Percentiles rank a stretch among this genome's conserved stretches.
Conservation (phyloP, 441 rosid species). For the Syzygium syzygioides region DNA sequence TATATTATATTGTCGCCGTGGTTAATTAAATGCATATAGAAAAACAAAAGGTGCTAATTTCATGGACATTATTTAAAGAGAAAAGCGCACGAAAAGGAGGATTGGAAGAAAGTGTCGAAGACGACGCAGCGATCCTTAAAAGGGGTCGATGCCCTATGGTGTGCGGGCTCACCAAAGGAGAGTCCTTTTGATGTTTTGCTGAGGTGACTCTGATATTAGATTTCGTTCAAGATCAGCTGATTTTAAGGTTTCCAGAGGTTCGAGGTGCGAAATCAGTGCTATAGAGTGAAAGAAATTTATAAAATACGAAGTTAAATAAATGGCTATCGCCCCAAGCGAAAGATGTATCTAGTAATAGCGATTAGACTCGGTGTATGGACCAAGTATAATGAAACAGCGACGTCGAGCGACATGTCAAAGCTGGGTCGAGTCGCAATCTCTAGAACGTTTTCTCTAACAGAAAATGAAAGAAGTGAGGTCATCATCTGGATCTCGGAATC, state of each 20-base stretch:
- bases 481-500: too few relatives aligned
- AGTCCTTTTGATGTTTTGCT: neutral
- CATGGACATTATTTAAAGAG: neutral
- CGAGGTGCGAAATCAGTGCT: neutral
- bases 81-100: neutral
- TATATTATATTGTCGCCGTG: neutral
- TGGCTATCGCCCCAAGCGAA: rapidly evolving
- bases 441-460: neutral
- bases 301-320: neutral
- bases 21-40: neutral
- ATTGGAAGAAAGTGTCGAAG: neutral
- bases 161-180: neutral
- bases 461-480: neutral
- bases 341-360: neutral
- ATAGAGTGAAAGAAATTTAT: neutral
- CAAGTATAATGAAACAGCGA: neutral
- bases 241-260: neutral
- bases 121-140: neutral
- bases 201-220: neutral
- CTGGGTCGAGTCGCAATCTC: neutral
- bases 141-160: neutral
- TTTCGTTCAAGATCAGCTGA: neutral
- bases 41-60: neutral
- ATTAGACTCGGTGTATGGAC: neutral
- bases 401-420: neutral